Conservation (phyloP, 805 yeast genomes). For the Kuraishia molischiana region DNA sequence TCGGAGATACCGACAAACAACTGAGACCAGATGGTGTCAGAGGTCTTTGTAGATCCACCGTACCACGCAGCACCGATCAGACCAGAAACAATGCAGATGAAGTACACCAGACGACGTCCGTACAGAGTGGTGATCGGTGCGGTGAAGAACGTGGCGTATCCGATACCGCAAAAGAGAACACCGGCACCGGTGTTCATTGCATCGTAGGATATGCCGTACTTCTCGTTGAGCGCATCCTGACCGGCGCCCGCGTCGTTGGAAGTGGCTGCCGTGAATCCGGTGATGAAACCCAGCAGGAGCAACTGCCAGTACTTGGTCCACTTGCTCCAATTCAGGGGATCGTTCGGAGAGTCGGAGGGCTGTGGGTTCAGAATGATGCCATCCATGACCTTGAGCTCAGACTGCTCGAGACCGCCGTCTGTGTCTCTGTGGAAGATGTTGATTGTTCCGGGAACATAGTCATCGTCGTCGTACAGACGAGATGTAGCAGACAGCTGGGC, state of each 20-base stretch:
- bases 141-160: constrained; percentile 30
- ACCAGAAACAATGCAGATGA: constrained; percentile 29
- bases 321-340: constrained; percentile 52
- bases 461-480: constrained; percentile 17
- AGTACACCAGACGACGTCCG: constrained; percentile 33
- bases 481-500: background rate
- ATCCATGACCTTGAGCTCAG: constrained; percentile 18
- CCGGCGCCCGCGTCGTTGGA: constrained; percentile 39
- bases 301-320: constrained; percentile 18
- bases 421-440: constrained; percentile 29
- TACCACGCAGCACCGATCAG: constrained; percentile 35
- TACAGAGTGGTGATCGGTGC: constrained; percentile 34
- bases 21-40: constrained; percentile 38
- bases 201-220: constrained; percentile 32
- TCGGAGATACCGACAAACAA: constrained; percentile 33
- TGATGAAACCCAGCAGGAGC: constrained; percentile 26
- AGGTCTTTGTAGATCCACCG: constrained; percentile 22
- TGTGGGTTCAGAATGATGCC: constrained; percentile 47
- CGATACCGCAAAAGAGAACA: constrained; percentile 33
- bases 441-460: constrained; percentile 47
- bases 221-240: constrained; percentile 32
- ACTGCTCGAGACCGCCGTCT: constrained; percentile 7
- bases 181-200: constrained; percentile 43
- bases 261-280: constrained; percentile 40
- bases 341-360: constrained; percentile 55